These are phyloP conservation scores for Ambrosiella cleistominuta DNA, from an alignment of 2,329 filamentous ascomycete genomes.

Conservation along the genomic window DNA sequence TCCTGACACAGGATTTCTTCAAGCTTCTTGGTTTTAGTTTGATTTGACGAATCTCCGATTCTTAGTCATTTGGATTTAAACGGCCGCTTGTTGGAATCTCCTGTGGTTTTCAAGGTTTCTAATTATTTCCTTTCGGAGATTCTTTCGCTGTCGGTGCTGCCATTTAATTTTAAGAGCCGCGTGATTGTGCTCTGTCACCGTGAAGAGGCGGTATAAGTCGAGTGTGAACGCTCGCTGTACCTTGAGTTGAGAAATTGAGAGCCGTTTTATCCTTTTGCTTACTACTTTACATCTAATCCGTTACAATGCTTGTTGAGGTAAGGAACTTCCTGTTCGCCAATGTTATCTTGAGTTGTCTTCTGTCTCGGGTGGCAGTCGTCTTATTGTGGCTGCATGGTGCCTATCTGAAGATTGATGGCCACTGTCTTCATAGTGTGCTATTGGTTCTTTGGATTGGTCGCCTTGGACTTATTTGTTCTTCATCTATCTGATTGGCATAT, in stretches of 20 bases:
- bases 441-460: too few relatives aligned
- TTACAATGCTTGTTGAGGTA: conserved; percentile 21
- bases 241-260: neutral
- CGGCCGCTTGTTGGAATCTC: too few relatives aligned
- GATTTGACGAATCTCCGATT: neutral
- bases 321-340: conserved; percentile 9
- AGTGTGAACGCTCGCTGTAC: neutral
- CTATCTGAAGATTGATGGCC: too few relatives aligned
- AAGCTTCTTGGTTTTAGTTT: neutral
- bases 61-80: neutral
- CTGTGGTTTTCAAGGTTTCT: too few relatives aligned
- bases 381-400: neutral
- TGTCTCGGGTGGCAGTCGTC: neutral
- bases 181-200: too few relatives aligned
- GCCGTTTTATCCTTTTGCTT: neutral
- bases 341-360: neutral
- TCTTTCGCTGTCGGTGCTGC: too few relatives aligned
- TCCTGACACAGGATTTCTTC: neutral
- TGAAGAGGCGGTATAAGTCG: neutral
- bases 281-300: neutral
- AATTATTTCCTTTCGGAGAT: too few relatives aligned
- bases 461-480: too few relatives aligned
- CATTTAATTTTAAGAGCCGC: too few relatives aligned
- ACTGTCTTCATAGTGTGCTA: too few relatives aligned
- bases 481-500: too few relatives aligned